phyloP scores from a whole-genome alignment of 1,284 basidiomycete species.

The Sporisorium graminicola region DNA sequence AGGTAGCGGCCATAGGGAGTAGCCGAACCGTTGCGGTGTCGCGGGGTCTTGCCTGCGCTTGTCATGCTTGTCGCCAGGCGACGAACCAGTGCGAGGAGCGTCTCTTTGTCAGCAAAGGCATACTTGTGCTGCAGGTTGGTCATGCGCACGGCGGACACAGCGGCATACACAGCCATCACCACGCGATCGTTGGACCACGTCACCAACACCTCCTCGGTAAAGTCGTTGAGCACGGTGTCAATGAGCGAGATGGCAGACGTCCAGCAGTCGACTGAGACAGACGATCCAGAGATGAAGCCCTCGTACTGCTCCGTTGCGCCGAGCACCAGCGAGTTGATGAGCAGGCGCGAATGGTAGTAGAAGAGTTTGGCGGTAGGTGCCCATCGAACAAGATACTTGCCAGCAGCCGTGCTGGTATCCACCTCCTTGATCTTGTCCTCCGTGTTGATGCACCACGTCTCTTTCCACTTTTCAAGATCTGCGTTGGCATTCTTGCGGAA shows the following conservation, averaged over 20 bases:
- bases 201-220: conserved; percentile 46
- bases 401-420: conserved; percentile 49
- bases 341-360: conserved; percentile 57
- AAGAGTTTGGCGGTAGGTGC: conserved; percentile 53
- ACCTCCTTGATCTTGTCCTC: conserved; percentile 55
- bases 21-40: conserved; percentile 60
- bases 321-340: conserved; percentile 59
- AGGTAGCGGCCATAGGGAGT: conserved; percentile 59
- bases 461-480: conserved; percentile 61
- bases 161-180: conserved; percentile 61
- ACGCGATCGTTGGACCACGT: conserved; percentile 58
- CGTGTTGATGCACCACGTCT: conserved; percentile 59
- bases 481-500: conserved; percentile 56
- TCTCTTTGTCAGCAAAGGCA: conserved; percentile 50
- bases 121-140: conserved; percentile 56
- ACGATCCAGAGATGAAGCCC: conserved; percentile 33
- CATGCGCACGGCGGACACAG: conserved; percentile 58
- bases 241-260: conserved; percentile 53
- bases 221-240: conserved; percentile 56
- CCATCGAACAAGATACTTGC: conserved; percentile 60
- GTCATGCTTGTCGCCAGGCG: conserved; percentile 47
- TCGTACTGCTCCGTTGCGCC: conserved; percentile 55
- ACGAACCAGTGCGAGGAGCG: conserved; percentile 46
- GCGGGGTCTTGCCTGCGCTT: conserved; percentile 58
- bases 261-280: conserved; percentile 59